These are phyloP conservation scores for Plasmodium knowlesi DNA, from an alignment of 169 alveolate genomes.

Conservation along the genomic window DNA sequence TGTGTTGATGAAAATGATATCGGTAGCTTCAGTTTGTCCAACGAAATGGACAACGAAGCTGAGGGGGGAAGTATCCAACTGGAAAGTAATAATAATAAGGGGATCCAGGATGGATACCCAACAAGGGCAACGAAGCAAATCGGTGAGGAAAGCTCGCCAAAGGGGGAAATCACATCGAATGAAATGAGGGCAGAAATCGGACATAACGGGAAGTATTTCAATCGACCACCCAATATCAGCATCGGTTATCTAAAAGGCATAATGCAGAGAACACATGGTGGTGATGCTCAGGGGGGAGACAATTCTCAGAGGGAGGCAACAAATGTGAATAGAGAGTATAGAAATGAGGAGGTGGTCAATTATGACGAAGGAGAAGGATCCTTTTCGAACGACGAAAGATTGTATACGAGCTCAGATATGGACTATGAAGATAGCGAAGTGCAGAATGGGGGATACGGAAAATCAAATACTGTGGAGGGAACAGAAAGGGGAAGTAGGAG, in stretches of 20 bases:
- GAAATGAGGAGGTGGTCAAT: background rate
- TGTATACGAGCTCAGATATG: background rate
- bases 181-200: background rate
- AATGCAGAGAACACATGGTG: background rate
- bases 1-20: slow-evolving; percentile 75
- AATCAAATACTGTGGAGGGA: background rate
- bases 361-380: background rate
- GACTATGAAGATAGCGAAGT: background rate
- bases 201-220: background rate
- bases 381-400: background rate
- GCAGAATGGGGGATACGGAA: background rate
- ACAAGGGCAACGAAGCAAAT: background rate
- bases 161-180: background rate
- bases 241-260: background rate
- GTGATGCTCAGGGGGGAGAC: background rate
- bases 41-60: slow-evolving; percentile 10
- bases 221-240: background rate
- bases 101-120: background rate
- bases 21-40: slow-evolving; percentile 54
- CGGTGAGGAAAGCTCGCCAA: background rate
- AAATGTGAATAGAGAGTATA: background rate
- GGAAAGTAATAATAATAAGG: background rate
- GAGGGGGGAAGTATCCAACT: background rate
- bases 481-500: background rate
- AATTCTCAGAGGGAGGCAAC: background rate